Base-by-base conservation (phyloP, 441 rosid species). In the Cnidoscolus chayamansa region DNA sequence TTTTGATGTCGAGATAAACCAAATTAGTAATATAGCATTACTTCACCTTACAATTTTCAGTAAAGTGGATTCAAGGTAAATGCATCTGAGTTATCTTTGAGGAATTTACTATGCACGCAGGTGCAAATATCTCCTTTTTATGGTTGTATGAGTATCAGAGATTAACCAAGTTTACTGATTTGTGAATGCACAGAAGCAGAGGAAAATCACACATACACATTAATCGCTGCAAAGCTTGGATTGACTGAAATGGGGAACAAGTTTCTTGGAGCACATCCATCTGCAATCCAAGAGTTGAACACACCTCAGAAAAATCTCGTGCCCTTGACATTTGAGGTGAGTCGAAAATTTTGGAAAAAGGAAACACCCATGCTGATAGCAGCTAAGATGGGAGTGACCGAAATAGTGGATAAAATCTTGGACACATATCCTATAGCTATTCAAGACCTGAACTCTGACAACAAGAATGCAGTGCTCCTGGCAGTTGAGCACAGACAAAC, bases 301-400 rank as follows among this genome's bases (percentile, higher is more conserved):
- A 57, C 77, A 4, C 19, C 31, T 2, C 37, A 60, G 17, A 77
- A 77, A 73, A 77, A 74, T 32, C 45, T 53, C 1, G 71, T 73
- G 70, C 59, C 49, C 11, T 37, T 73, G 20, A 64, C 70, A 49
- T 58, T 65, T 35, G 76, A 65, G 54, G 64, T 72, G 25, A 67
- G 10, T 54, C 8, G 10, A n/a, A 57, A 43, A 20, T 56, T 19
- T 25, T 7, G n/a, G 19, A 20, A 69, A 47, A 58, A 58, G 25
- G 73, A 58, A 65, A 70, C 84, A 4, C 76, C 85, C 0, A 32
- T 84, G 13, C 60, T 84, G 56, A 64, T 76, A 2, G 84, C 83
- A 17, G 81, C 86, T n/a, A 77, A 67, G 71, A 77, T 56, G n/a
- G 86, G 84, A 31, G 67, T 81, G 1, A 43, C 63, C 2, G 83